Evolutionary conservation across 176 grass and related monocot species (phyloP).

Genomic region (Eleusine coracana): DNA sequence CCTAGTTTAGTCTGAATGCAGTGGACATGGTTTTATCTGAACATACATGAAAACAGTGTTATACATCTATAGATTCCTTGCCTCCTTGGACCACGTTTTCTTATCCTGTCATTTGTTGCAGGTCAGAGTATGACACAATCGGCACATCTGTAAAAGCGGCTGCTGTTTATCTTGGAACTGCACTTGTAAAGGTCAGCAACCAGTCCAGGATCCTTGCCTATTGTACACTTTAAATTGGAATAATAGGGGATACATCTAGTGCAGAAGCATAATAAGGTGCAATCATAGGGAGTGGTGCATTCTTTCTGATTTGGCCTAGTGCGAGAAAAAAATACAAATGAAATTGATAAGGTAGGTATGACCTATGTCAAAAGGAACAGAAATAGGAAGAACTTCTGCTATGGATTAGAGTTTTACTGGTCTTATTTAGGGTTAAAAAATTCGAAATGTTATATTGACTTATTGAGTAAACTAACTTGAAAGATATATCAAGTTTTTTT

Average conservation of each 20-base stretch:
- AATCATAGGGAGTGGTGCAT: background rate
- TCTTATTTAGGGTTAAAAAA: background rate
- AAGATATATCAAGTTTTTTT: background rate
- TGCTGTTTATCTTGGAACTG: slow-evolving; percentile 84
- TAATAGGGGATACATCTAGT: background rate
- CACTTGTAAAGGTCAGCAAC: slow-evolving; percentile 84
- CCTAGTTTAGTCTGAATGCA: background rate
- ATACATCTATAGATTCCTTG: background rate
- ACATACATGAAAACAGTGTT: slow-evolving; percentile 23
- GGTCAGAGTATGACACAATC: slow-evolving; percentile 97
- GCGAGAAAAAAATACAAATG: background rate
- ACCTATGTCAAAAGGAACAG: background rate
- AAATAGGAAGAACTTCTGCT: too few species aligned
- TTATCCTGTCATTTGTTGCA: slow-evolving; percentile 42
- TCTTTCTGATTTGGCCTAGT: background rate
- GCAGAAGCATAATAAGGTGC: background rate
- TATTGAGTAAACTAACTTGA: background rate
- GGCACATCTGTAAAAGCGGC: slow-evolving; percentile 93
- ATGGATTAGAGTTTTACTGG: background rate
- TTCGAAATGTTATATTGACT: background rate
- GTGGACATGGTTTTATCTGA: slow-evolving; percentile 7
- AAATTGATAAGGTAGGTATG: background rate
- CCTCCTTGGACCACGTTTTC: background rate
- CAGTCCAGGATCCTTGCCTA: background rate
- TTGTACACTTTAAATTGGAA: background rate